These are phyloP conservation scores for Cryptococcus sp. DNA, from an alignment of 1,284 basidiomycete genomes.

Conservation along the genomic window DNA sequence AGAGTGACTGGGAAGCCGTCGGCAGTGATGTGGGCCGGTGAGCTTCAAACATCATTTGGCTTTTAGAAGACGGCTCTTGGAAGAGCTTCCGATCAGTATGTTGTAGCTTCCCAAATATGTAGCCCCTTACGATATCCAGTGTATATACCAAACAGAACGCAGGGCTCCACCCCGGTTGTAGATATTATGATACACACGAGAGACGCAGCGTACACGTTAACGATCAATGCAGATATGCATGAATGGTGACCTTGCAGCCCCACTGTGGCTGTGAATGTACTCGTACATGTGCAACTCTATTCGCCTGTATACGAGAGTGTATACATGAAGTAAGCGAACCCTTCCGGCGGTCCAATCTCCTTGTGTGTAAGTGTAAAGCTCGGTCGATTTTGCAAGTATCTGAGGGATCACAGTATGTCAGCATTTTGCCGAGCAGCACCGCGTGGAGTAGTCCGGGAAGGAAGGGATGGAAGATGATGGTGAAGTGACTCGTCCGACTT, in stretches of 20 bases:
- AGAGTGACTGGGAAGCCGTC: constrained; percentile 24
- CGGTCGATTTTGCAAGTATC: constrained; percentile 36
- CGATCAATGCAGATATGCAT: too few species aligned
- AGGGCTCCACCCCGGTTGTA: too few species aligned
- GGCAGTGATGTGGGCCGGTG: constrained; percentile 2
- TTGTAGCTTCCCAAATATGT: too few species aligned
- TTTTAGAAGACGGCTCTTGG: too few species aligned
- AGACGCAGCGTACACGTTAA: too few species aligned
- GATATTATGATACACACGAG: too few species aligned
- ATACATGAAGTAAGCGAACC: constrained; percentile 85
- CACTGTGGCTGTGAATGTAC: too few species aligned
- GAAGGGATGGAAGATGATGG: too few species aligned
- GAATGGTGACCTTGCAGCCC: too few species aligned
- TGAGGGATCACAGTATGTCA: neutral
- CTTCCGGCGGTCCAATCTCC: constrained; percentile 59
- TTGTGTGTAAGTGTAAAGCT: constrained; percentile 38
- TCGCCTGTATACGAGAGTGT: constrained; percentile 48
- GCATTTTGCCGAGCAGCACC: neutral
- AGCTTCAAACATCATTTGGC: neutral
- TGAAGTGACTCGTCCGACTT: constrained; percentile 48
- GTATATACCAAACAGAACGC: too few species aligned
- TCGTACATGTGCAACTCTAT: neutral
- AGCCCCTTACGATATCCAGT: too few species aligned
- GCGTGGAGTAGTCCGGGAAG: neutral
- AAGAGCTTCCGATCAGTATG: too few species aligned